Evolutionary conservation across 306 rosid genomes (phyloP).

Genomic region (Lathyrus aphaca): DNA sequence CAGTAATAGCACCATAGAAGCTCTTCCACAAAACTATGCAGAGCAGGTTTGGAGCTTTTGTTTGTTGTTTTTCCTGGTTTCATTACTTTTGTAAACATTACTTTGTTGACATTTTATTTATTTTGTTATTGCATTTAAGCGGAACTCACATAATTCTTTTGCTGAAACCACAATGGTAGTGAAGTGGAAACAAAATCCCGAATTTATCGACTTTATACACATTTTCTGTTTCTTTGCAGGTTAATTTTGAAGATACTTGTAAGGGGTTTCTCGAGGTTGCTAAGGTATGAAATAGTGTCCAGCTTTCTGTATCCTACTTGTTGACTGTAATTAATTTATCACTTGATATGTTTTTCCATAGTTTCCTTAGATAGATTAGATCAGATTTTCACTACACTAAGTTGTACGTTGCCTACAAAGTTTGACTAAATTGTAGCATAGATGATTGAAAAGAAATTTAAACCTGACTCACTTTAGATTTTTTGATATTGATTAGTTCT

Average conservation of each 20-base stretch:
- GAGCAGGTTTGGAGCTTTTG: constrained; percentile 73
- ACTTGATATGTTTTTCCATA: constrained; percentile 14
- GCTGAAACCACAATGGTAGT: neutral
- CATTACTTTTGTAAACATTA: constrained; percentile 30
- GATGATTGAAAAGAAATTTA: neutral
- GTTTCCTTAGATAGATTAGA: constrained; percentile 1
- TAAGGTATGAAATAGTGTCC: constrained; percentile 58
- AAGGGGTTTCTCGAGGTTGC: constrained; percentile 98
- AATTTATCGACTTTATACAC: constrained; percentile 6
- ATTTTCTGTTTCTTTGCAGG: constrained; percentile 55
- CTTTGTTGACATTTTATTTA: constrained; percentile 16
- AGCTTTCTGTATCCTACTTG: neutral
- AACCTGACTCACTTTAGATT: neutral
- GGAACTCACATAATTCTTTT: neutral
- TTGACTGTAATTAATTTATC: neutral
- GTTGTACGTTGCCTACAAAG: neutral
- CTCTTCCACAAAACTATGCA: constrained; percentile 90
- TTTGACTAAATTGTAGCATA: neutral
- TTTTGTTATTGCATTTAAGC: neutral
- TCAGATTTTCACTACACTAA: neutral
- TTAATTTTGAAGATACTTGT: constrained; percentile 96
- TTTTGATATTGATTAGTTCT: neutral
- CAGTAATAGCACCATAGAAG: constrained; percentile 85
- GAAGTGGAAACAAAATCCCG: neutral
- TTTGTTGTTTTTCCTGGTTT: constrained; percentile 38